Evolutionary conservation across 2,329 filamentous ascomycete genomes (phyloP), one percentile per base, ranked within the genome.

Genomic region (Fusarium compactum): DNA sequence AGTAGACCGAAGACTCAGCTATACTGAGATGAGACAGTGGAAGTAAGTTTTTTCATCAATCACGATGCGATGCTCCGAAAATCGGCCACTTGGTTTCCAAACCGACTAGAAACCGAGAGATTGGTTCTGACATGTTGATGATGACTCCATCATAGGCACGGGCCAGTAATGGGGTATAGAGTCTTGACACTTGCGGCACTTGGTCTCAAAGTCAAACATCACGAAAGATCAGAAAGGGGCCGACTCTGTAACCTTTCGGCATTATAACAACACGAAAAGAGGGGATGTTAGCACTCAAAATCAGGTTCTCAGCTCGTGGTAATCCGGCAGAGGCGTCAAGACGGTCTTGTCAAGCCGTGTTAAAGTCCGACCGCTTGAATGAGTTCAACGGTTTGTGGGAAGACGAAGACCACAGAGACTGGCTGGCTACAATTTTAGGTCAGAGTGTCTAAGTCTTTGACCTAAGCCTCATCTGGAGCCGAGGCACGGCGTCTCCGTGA

Each of bases 401-500:
- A 24, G 34, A 9, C 30, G 40, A 38, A 11, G 9, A 38, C 32
- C 16, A 38, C 10, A 61, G 50, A 32, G 45, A 34, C 44, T 58
- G 46, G 45, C 44, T 58, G 46, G 53, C 53, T 53, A 45, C 38
- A 32, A 40, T 45, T 41, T 27, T 38, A 58, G 34, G n/a, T 27
- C 46, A 27, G 38, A 45, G 43, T 30, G 34, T 38, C 18, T 7
- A n/a, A 38, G 6, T 12, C 18, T n/a, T 3, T 8, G 44, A 18
- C 20, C 69, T 69, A 65, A 62, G 29, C 68, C 64, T 34, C 62
- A 48, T 53, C 57, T 56, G 69, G 68, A 65, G 45, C 58, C 65
- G 60, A 70, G 64, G 62, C 65, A 73, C 73, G 73, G 73, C 73
- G 71, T 73, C 73, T 64, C 73, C 73, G 73, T 67, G 55, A 71